A percentile compares a stretch with the other conserved stretches of the same genome.
Conservation (phyloP, 2,329 filamentous ascomycete species). For the Neonectria ditissima region DNA sequence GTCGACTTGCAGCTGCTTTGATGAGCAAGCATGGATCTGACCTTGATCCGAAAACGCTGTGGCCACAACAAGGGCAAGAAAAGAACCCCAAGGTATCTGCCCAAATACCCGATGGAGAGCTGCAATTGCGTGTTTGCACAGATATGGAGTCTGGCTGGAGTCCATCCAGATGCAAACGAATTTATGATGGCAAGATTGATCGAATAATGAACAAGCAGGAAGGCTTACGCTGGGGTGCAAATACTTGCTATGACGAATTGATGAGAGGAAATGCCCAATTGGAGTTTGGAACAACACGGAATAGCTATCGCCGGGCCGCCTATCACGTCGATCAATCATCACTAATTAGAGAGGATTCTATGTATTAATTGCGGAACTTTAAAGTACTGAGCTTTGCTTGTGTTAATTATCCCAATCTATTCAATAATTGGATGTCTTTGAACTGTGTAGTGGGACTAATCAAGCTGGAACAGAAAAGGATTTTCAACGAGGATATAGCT, state of each 20-base stretch:
- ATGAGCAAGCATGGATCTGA: neutral
- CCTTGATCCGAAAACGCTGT: neutral
- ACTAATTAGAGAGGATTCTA: neutral
- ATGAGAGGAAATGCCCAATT: neutral
- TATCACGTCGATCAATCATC: neutral
- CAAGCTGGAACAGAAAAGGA: too few relatives aligned
- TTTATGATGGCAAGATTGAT: neutral
- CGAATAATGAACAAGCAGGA: too few relatives aligned
- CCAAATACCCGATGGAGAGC: neutral
- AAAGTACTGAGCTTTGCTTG: too few relatives aligned
- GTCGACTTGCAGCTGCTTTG: neutral
- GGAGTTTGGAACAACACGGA: neutral
- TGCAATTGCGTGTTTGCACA: neutral
- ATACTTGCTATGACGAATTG: too few relatives aligned
- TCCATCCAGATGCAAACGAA: too few relatives aligned
- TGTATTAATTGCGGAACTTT: too few relatives aligned
- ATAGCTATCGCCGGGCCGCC: rapidly evolving
- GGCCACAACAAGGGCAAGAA: neutral
- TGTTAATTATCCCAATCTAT: too few relatives aligned
- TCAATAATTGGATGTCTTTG: too few relatives aligned
- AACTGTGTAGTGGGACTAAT: too few relatives aligned
- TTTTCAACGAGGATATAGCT: too few relatives aligned
- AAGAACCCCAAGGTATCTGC: neutral
- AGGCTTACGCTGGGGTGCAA: too few relatives aligned
- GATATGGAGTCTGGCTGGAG: too few relatives aligned